Conservation (phyloP, 177 flowering plant genomes). For the Telopea speciosissima region DNA sequence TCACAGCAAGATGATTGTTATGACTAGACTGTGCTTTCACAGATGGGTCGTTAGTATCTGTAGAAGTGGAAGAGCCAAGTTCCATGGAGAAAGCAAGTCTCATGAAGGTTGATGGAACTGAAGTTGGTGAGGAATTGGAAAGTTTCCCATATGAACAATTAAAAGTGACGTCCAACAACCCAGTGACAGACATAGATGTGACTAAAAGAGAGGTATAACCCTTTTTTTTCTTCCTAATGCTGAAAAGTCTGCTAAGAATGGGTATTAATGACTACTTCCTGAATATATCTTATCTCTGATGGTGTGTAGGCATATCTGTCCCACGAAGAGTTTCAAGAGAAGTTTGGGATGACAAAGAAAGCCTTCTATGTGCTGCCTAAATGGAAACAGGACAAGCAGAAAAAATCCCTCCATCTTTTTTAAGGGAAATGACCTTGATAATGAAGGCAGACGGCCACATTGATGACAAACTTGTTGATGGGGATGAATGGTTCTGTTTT, state of each 20-base stretch:
- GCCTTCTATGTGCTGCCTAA: slow-evolving; percentile 53
- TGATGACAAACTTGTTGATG: background rate
- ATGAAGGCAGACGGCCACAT: background rate
- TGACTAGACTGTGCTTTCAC: background rate
- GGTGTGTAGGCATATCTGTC: slow-evolving; percentile 45
- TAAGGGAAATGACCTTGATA: slow-evolving; percentile 12
- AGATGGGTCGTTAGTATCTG: slow-evolving; percentile 12
- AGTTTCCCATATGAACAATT: slow-evolving; percentile 43
- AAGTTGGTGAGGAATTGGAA: slow-evolving; percentile 14
- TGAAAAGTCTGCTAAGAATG: background rate
- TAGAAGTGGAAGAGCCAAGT: slow-evolving; percentile 3
- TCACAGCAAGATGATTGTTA: background rate
- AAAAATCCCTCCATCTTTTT: slow-evolving; percentile 46
- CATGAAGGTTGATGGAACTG: slow-evolving; percentile 17
- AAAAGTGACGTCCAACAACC: slow-evolving; percentile 33
- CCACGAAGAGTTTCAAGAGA: slow-evolving; percentile 43
- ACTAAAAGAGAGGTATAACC: slow-evolving; percentile 64
- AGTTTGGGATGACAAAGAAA: slow-evolving; percentile 44
- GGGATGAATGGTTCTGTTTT: background rate
- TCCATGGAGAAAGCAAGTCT: slow-evolving; percentile 1
- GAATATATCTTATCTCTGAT: background rate
- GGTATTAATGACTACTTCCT: background rate
- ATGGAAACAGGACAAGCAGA: slow-evolving; percentile 65
- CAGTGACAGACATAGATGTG: slow-evolving; percentile 41
- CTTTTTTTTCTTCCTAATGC: background rate